Evolutionary conservation across 2,329 filamentous ascomycete species (phyloP).

Genomic region (Colletotrichum sojae): DNA sequence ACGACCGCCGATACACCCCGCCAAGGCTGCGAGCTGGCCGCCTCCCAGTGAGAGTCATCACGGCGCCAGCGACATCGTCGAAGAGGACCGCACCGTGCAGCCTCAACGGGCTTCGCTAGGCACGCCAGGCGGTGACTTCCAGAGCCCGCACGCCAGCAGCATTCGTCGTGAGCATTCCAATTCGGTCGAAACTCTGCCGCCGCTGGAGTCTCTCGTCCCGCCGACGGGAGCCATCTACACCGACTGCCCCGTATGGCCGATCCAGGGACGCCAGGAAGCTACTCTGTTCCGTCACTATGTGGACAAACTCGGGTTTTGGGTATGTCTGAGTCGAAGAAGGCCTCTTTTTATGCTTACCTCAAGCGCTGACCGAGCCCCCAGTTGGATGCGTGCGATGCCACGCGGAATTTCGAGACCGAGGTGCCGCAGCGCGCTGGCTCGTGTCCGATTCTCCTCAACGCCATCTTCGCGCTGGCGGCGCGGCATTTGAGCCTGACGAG

Average conservation of each 20-base stretch:
- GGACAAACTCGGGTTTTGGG: constrained; percentile 52
- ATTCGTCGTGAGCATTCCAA: constrained; percentile 20
- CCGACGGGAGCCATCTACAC: constrained; percentile 43
- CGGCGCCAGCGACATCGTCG: not conserved
- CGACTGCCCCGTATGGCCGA: constrained; percentile 45
- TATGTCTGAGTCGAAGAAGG: constrained; percentile 43
- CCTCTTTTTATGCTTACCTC: constrained; percentile 1
- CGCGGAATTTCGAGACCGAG: constrained; percentile 64
- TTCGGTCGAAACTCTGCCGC: constrained; percentile 29
- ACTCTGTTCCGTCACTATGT: constrained; percentile 54
- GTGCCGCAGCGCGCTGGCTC: constrained; percentile 67
- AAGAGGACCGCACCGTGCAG: constrained; percentile 10
- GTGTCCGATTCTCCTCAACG: constrained; percentile 67
- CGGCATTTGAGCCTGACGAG: constrained; percentile 66
- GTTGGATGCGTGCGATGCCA: constrained; percentile 60
- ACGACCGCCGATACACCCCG: constrained; percentile 17
- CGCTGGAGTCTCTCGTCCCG: constrained; percentile 23
- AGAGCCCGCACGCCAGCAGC: constrained; percentile 5
- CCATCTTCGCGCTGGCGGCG: constrained; percentile 69
- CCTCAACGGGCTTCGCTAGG: constrained; percentile 23
- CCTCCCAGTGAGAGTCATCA: constrained; percentile 12
- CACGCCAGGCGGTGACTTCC: constrained; percentile 18
- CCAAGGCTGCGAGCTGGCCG: constrained; percentile 38
- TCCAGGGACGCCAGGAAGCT: constrained; percentile 50
- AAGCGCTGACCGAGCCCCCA: constrained; percentile 42